Base-by-base conservation (phyloP, 1,284 basidiomycete genomes). In the Exobasidium cylindrosporum region DNA sequence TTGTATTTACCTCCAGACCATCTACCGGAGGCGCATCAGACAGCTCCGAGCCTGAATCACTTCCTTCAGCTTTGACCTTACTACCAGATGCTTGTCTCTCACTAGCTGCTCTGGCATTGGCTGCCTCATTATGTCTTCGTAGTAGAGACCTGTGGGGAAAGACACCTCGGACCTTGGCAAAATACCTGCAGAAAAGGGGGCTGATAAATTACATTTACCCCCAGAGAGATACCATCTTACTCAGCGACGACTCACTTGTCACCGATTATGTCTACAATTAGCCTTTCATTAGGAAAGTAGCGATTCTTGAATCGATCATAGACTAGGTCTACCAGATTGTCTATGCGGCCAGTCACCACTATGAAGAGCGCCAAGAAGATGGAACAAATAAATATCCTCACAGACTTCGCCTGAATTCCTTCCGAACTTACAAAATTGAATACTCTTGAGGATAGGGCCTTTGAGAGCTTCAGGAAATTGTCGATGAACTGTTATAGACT, bases 291-390 rank as follows among this genome's bases (percentile, higher is more conserved):
- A 53, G 86, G 83, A 79, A 92, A 98, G 82, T 93, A 98, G 40
- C 95, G 87, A 82, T 97, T 89, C 73, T 92, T 91, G 84, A 93
- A 97, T 47, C 95, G 88, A 69, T 97, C 95, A 78, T 88, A 96
- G 44, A 97, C 89, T 56, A 88, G 88, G 80, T 98, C 95, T 3
- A 95, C 92, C 17, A 98, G 85, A 73, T 91, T 89, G 82, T 97
- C 95, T 61, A 98, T 84, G 66, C 95, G 89, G 46, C 94, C 93
- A 81, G 96, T 90, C 69, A 97, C 89, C 86, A 92, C 93, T 96
- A 81, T 45, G 69, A 29, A 46, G 13, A 29, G 4, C 28, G 58
- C 10, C 45, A 14, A 30, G n/a, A 55, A 26, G 13, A 11, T 28
- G 11, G 6, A 6, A 26, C 29, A 5, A 29, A 26, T 55, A 40